A percentile compares a stretch with the other conserved stretches of the same genome.
Evolutionary conservation across 805 yeast species (phyloP).

Genomic region (Starmerella stellata): DNA sequence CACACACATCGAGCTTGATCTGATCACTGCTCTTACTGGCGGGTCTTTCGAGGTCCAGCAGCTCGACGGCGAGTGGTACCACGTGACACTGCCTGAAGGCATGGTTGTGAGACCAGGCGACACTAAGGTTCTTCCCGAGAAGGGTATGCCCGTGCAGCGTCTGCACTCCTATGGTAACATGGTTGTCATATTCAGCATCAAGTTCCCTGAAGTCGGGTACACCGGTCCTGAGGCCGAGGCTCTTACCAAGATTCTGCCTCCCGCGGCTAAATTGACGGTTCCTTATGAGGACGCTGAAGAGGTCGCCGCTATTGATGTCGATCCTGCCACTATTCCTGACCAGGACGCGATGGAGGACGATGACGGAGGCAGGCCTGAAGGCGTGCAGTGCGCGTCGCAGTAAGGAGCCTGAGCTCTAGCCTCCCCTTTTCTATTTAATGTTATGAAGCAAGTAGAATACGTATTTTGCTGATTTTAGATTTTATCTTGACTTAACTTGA

Average conservation of each 20-base stretch:
- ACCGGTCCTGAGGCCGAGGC: constrained; percentile 46
- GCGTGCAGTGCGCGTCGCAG: constrained; percentile 91
- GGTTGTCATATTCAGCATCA: constrained; percentile 66
- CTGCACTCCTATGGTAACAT: constrained; percentile 79
- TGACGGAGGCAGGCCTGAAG: constrained; percentile 40
- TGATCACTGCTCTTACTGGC: constrained; percentile 90
- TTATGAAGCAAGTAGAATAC: background rate
- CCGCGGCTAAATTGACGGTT: constrained; percentile 38
- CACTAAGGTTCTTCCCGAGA: constrained; percentile 65
- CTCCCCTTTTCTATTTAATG: background rate
- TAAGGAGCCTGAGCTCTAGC: constrained; percentile 25
- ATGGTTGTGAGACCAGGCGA: constrained; percentile 78
- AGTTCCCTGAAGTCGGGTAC: constrained; percentile 67
- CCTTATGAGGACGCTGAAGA: constrained; percentile 31
- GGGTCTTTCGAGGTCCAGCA: constrained; percentile 80
- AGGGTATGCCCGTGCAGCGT: constrained; percentile 95
- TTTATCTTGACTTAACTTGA: background rate
- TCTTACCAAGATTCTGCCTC: constrained; percentile 63
- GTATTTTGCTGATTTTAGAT: too few relatives aligned
- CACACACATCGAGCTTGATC: constrained; percentile 73
- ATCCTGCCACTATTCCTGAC: constrained; percentile 39
- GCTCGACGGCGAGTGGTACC: constrained; percentile 78
- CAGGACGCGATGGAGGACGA: constrained; percentile 31
- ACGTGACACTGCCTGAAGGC: constrained; percentile 70
- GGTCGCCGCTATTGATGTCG: constrained; percentile 56